Conservation (phyloP, 2,329 filamentous ascomycete species). For the Rhytidhysteron rufulum region DNA sequence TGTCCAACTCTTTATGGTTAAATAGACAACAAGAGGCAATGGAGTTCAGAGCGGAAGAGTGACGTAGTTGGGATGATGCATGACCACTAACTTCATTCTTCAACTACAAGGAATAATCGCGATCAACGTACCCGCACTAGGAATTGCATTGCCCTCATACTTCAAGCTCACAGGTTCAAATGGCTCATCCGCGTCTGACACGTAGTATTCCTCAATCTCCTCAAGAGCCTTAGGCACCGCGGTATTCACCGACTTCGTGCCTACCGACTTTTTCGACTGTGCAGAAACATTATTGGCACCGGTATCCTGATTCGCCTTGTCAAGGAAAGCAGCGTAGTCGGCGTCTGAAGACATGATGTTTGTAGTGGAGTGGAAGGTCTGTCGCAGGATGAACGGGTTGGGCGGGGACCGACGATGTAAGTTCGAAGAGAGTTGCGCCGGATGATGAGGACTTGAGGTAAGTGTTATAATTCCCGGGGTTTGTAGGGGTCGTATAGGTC, state of each 20-base stretch:
- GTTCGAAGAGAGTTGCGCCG: no score
- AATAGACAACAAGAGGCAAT: no score
- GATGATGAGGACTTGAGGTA: no score
- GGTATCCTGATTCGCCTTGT: conserved; percentile 76
- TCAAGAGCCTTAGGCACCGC: conserved; percentile 52
- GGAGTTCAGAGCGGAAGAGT: no score
- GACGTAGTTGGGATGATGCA: no score
- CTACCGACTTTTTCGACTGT: conserved; percentile 23
- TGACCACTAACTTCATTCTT: no score
- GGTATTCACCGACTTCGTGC: conserved; percentile 42
- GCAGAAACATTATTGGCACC: conserved; percentile 25
- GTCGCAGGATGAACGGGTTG: no score
- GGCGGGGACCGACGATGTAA: no score
- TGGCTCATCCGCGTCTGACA: conserved; percentile 80
- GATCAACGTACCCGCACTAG: conserved; percentile 53
- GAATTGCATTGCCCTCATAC: conserved; percentile 54
- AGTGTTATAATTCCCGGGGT: no score
- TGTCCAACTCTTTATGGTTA: conserved; percentile 4
- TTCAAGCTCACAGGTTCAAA: conserved; percentile 72
- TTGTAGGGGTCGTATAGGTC: no score
- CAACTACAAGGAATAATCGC: no score
- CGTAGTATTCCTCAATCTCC: conserved; percentile 59
- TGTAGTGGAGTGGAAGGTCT: background rate
- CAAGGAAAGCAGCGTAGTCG: conserved; percentile 77
- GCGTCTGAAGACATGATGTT: conserved; percentile 68